Evolutionary conservation across 305 asterid genomes (phyloP), one percentile per base, ranked within the genome.

Genomic region (Plantago coronopus): DNA sequence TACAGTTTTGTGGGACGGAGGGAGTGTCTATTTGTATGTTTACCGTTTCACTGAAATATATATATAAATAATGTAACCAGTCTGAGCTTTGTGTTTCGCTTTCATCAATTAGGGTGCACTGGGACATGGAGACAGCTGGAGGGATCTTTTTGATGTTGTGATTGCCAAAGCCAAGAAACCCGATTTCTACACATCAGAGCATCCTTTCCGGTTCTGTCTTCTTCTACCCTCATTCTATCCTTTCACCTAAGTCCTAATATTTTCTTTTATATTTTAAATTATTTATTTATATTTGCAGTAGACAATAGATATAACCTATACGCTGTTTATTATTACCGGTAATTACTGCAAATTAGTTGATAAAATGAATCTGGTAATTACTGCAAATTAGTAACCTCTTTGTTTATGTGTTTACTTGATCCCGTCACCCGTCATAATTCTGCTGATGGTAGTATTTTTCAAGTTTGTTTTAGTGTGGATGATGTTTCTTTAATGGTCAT

Each of bases 141-240:
- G 87, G 81, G 97, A 88, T 71, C 97, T 88, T 70, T 91, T 91
- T 72, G 98, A 91, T 59, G 98, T 89, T 4, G 86, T 88, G 68
- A 91, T 91, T 76, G 98, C 97, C 59, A 86, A 81, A 77, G 98
- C 97, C 62, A 82, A 87, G 76, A 91, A 91, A 78, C 98, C 98
- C n/a, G 91, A 83, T 60, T 91, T 91, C 75, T 91, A 91, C 79
- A 88, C 89, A 69, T 91, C 98, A 11, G 98, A 88, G 66, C 98
- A 81, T 79, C 97, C 97, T 63, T 91, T 91, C 76, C 93, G 98
- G 96, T 93, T 63, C 65, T 68, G 29, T 25, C 5, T 53, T 48
- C 66, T 54, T 57, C 50, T 34, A 71, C 65, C 57, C 64, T 63
- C 57, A 31, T 57, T 18, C 42, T 62, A 16, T 51, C 29, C 57